phyloP scores from a whole-genome alignment of 2,329 filamentous ascomycete species.

The Colletotrichum scovillei region DNA sequence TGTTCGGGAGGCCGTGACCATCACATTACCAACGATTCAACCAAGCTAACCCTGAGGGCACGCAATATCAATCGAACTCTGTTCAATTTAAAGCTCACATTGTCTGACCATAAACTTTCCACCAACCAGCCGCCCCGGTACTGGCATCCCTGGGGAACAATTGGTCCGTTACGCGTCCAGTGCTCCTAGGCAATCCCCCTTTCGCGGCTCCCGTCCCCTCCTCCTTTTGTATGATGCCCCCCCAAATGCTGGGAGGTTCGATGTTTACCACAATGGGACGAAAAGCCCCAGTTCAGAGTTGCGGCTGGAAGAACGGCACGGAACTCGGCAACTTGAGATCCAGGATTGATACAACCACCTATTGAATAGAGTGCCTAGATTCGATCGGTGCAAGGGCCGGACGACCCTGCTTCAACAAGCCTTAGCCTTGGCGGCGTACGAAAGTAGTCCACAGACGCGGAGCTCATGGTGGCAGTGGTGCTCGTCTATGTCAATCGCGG shows the following conservation, averaged over 20 bases:
- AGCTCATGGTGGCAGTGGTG: neutral
- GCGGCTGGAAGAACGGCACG: conserved; percentile 27
- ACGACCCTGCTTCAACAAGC: conserved; percentile 16
- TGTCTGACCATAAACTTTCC: conserved; percentile 29
- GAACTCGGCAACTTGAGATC: conserved; percentile 26
- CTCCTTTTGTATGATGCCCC: neutral
- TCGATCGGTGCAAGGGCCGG: conserved; percentile 21
- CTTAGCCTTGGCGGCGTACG: conserved; percentile 17
- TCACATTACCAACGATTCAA: neutral
- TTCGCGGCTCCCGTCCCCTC: neutral
- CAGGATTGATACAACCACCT: neutral
- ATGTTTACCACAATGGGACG: neutral
- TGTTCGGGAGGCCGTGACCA: conserved; percentile 5
- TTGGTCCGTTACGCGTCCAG: conserved; percentile 2
- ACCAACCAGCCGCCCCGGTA: conserved; percentile 20
- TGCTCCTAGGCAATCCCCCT: neutral
- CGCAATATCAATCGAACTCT: conserved; percentile 15
- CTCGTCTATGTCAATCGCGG: conserved; percentile 25
- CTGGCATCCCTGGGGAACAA: conserved; percentile 3
- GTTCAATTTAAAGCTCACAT: conserved; percentile 25
- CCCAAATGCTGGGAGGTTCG: neutral
- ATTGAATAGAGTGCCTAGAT: neutral
- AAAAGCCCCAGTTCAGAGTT: neutral
- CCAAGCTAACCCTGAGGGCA: neutral
- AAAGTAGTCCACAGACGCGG: neutral